Percentiles rank a stretch among this genome's conserved stretches.
Conservation (phyloP, 2,329 filamentous ascomycete species). For the Colletotrichum viniferum region DNA sequence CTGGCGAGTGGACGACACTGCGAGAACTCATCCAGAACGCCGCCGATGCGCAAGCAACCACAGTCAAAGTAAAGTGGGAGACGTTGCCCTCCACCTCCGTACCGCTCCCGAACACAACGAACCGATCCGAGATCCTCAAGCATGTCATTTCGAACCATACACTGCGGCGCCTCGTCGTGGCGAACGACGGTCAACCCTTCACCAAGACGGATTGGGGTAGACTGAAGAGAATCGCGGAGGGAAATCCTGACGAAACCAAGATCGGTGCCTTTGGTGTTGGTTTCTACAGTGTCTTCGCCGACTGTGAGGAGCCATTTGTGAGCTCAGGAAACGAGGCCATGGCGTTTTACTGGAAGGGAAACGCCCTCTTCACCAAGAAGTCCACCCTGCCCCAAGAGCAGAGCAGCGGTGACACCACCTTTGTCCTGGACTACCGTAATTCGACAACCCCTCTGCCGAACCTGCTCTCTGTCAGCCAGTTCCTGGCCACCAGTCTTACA, state of each 20-base stretch:
- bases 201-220: slow-evolving; percentile 90
- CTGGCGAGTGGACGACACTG: slow-evolving; percentile 89
- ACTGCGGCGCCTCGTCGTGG: slow-evolving; percentile 83
- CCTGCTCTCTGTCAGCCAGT: slow-evolving; percentile 85
- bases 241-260: slow-evolving; percentile 98
- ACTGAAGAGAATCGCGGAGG: slow-evolving; percentile 96
- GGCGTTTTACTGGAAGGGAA: slow-evolving; percentile 99
- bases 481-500: slow-evolving; percentile 91
- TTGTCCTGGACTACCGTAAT: slow-evolving; percentile 93
- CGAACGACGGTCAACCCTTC: slow-evolving; percentile 91
- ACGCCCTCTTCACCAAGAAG: slow-evolving; percentile 91
- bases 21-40: slow-evolving; percentile 97
- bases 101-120: slow-evolving; percentile 69
- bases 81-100: slow-evolving; percentile 82
- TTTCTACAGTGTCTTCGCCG: slow-evolving; percentile 98
- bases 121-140: slow-evolving; percentile 75
- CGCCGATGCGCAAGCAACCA: slow-evolving; percentile 92
- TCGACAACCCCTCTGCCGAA: slow-evolving; percentile 85
- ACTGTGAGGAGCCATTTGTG: slow-evolving; percentile 97
- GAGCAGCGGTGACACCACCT: slow-evolving; percentile 77
- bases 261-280: slow-evolving; percentile 98
- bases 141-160: slow-evolving; percentile 87
- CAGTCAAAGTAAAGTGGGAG: slow-evolving; percentile 90
- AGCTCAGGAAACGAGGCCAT: slow-evolving; percentile 92
- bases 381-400: slow-evolving; percentile 73